phyloP scores from a whole-genome alignment of 2,329 filamentous ascomycete genomes.

The Colletotrichum abscissum region DNA sequence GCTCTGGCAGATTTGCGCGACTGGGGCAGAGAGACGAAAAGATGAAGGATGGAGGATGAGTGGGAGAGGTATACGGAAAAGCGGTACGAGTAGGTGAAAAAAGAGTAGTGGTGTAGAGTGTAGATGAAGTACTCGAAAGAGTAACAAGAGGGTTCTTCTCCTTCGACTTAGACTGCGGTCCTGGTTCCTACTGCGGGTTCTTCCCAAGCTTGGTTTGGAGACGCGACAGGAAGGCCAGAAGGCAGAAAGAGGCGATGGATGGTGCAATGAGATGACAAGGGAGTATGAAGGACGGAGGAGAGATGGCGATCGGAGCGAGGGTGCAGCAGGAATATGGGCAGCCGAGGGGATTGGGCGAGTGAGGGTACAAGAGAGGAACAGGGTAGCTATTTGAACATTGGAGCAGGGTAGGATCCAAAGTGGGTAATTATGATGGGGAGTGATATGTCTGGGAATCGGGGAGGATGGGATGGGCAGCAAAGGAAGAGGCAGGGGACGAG shows the following conservation, averaged over 20 bases:
- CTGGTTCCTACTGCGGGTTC: conserved; percentile 17
- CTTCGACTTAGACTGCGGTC: neutral
- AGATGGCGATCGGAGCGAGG: conserved; percentile 40
- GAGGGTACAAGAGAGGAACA: conserved; percentile 42
- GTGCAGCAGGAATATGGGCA: conserved; percentile 34
- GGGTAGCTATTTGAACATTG: conserved; percentile 49
- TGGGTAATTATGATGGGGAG: conserved; percentile 42
- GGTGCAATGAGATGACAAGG: conserved; percentile 34
- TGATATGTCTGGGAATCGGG: conserved; percentile 39
- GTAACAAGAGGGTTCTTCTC: neutral
- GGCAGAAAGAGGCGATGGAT: conserved; percentile 12
- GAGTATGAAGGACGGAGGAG: conserved; percentile 31
- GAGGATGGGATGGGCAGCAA: neutral
- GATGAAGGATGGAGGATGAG: neutral
- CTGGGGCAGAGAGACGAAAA: neutral
- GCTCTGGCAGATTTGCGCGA: conserved; percentile 7
- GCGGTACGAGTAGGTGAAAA: neutral
- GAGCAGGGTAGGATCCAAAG: conserved; percentile 47
- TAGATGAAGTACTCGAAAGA: neutral
- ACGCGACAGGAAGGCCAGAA: conserved; percentile 18
- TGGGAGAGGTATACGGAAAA: neutral
- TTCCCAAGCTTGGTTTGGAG: conserved; percentile 10
- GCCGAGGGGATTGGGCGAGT: conserved; percentile 35
- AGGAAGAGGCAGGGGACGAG: neutral
- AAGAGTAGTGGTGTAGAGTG: neutral